These are phyloP conservation scores for Eimeria necatrix DNA, from an alignment of 169 alveolate species.

Conservation along the genomic window DNA sequence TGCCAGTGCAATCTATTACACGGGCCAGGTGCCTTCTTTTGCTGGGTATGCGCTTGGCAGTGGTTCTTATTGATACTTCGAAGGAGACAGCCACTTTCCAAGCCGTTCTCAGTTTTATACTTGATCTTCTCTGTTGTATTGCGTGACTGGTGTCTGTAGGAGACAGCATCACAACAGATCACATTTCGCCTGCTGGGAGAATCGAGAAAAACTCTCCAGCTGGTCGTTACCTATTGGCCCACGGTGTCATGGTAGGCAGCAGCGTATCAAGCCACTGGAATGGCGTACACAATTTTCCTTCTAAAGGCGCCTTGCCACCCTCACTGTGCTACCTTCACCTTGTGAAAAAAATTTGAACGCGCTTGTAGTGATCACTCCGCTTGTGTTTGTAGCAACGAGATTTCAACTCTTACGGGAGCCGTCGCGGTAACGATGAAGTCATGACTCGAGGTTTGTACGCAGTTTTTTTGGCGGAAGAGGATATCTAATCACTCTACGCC, in stretches of 20 bases:
- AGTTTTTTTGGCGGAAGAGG: neutral
- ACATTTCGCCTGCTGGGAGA: slow-evolving; percentile 99
- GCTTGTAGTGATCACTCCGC: neutral
- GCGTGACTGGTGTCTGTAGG: slow-evolving; percentile 85
- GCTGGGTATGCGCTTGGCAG: slow-evolving; percentile 57
- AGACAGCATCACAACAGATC: slow-evolving; percentile 98
- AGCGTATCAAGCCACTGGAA: neutral
- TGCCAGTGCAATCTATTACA: slow-evolving; percentile 46
- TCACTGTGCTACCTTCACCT: no score
- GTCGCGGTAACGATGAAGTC: slow-evolving; percentile 98
- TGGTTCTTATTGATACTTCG: neutral
- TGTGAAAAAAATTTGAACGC: no score
- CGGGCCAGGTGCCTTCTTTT: slow-evolving; percentile 86
- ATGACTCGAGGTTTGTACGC: slow-evolving; percentile 89
- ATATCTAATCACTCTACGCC: no score
- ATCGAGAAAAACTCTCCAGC: slow-evolving; percentile 97
- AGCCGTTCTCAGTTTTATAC: neutral
- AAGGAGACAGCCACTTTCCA: neutral
- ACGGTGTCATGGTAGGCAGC: slow-evolving; percentile 89
- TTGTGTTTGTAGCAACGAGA: slow-evolving; percentile 85
- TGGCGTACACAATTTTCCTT: neutral
- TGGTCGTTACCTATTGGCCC: slow-evolving; percentile 88
- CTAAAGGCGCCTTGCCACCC: no score
- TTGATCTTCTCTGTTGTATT: neutral
- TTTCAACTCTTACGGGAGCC: slow-evolving; percentile 97